Conservation (phyloP, 176 grass and related monocot species). For the Phoenix dactylifera region DNA sequence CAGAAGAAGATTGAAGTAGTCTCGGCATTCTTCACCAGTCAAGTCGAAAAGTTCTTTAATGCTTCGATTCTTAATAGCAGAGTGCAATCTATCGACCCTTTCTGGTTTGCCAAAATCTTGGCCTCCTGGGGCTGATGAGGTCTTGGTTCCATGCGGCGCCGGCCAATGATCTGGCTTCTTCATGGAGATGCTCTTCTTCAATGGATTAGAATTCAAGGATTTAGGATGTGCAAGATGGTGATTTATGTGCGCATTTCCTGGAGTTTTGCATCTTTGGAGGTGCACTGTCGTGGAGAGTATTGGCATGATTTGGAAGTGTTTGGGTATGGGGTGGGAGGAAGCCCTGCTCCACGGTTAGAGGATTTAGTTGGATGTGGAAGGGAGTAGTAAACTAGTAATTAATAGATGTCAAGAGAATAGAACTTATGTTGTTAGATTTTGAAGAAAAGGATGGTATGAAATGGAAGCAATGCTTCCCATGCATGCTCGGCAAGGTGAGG, state of each 20-base stretch:
- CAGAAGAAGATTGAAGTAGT: constrained; percentile 13
- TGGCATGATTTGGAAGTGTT: too few species aligned
- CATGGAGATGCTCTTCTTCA: neutral
- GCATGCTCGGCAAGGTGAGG: constrained; percentile 29
- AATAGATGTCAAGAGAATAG: constrained; percentile 18
- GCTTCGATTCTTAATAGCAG: constrained; percentile 62
- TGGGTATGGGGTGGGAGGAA: too few species aligned
- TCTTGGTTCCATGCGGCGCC: neutral
- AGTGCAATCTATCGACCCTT: constrained; percentile 48
- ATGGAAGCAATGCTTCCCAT: constrained; percentile 24
- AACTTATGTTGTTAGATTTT: constrained; percentile 16
- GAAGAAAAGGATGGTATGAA: constrained; percentile 60
- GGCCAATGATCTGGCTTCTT: constrained; percentile 1
- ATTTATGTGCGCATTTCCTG: too few species aligned
- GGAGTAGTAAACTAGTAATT: neutral
- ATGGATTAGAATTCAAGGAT: too few species aligned
- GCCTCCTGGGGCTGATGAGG: constrained; percentile 22
- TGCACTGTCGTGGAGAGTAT: too few species aligned
- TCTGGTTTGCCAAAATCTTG: constrained; percentile 30
- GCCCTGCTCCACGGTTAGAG: too few species aligned
- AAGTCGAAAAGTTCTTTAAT: constrained; percentile 43
- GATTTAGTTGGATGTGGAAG: neutral
- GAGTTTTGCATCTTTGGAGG: too few species aligned
- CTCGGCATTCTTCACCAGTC: constrained; percentile 41
- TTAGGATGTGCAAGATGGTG: too few species aligned